Conservation (phyloP, 495 filamentous ascomycete genomes). For the Cryomyces minteri region DNA sequence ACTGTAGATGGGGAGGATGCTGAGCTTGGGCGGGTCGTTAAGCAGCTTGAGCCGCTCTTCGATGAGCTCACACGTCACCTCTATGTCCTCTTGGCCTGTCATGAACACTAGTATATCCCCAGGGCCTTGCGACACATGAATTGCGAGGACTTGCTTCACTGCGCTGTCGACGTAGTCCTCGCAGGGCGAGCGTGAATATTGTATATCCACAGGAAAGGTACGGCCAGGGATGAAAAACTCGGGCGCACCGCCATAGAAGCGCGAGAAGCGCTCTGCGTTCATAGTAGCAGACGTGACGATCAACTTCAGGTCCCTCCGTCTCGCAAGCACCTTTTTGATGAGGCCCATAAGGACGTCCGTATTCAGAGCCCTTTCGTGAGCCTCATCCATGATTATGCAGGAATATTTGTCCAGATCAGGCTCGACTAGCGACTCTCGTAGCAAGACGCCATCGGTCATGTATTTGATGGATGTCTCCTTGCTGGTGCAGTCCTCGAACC, state of each 20-base stretch:
- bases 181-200: conserved; percentile 87
- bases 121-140: conserved; percentile 78
- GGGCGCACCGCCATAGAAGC: conserved; percentile 94
- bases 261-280: conserved; percentile 91
- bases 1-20: conserved; percentile 94
- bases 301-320: conserved; percentile 80
- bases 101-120: conserved; percentile 98
- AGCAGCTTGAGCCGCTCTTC: conserved; percentile 77
- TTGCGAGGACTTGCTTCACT: conserved; percentile 91
- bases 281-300: conserved; percentile 98
- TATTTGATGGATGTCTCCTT: conserved; percentile 94
- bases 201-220: conserved; percentile 93
- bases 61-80: conserved; percentile 84
- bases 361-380: conserved; percentile 90
- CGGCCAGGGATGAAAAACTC: conserved; percentile 94
- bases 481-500: conserved; percentile 96
- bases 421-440: conserved; percentile 84
- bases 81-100: conserved; percentile 98
- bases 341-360: conserved; percentile 96
- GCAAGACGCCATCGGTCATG: conserved; percentile 95
- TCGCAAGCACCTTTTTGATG: conserved; percentile 87
- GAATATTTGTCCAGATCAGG: conserved; percentile 91
- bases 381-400: conserved; percentile 99
- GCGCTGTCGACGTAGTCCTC: conserved; percentile 97
- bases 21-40: conserved; percentile 88